Evolutionary conservation across 1,284 basidiomycete species (phyloP).

Genomic region (Anthracocystis setariae): DNA sequence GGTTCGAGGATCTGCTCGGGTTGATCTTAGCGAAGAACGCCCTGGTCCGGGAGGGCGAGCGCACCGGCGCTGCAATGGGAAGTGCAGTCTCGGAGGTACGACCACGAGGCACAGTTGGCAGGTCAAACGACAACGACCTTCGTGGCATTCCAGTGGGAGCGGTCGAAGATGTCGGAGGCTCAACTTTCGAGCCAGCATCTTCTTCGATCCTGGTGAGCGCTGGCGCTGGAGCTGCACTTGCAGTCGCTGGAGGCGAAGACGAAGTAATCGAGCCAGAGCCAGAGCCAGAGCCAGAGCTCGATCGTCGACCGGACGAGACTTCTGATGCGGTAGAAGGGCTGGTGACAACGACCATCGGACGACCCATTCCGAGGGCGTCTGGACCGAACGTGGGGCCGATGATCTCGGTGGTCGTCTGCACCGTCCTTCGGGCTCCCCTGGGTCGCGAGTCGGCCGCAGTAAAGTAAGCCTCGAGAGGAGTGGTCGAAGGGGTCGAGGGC

Average conservation of each 20-base stretch:
- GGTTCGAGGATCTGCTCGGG: constrained; percentile 15
- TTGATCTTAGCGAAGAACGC: constrained; percentile 40
- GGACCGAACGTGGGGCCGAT: constrained; percentile 11
- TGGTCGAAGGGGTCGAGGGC: constrained; percentile 47
- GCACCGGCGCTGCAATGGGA: constrained; percentile 5
- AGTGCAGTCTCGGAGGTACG: constrained; percentile 17
- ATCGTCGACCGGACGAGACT: constrained; percentile 39
- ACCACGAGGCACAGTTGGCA: constrained; percentile 15
- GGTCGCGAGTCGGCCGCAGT: constrained; percentile 12
- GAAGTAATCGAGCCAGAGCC: constrained; percentile 23
- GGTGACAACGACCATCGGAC: constrained; percentile 46
- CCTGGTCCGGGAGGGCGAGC: constrained; percentile 26
- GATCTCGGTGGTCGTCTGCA: constrained; percentile 40
- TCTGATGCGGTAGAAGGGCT: constrained; percentile 43
- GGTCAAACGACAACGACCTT: constrained; percentile 31
- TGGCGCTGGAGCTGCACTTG: constrained; percentile 19
- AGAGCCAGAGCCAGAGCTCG: constrained; percentile 32
- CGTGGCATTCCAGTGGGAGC: constrained; percentile 5
- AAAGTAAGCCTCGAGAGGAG: constrained; percentile 44
- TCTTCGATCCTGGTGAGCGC: constrained; percentile 36
- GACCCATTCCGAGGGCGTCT: constrained; percentile 28
- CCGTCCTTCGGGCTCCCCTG: constrained; percentile 1
- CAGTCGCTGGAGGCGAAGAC: constrained; percentile 21
- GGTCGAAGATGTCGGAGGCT: neutral
- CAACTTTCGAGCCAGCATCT: constrained; percentile 8